Conservation (phyloP, 306 rosid genomes). For the Trifolium pratense region DNA sequence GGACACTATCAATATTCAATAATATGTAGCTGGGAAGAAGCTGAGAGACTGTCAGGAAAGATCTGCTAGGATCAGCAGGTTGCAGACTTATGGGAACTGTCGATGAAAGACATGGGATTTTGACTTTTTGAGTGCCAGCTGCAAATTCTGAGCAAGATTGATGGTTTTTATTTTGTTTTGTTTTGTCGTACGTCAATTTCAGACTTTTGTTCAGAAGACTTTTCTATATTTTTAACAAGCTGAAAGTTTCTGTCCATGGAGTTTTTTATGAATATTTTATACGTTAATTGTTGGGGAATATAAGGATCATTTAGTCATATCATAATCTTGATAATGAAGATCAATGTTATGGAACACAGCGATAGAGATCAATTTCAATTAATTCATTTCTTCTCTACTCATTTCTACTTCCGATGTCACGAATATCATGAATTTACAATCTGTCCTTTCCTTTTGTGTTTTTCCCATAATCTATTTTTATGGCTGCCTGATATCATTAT, state of each 20-base stretch:
- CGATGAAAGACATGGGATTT: background rate
- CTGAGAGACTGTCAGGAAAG: background rate
- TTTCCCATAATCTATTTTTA: background rate
- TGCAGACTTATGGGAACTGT: background rate
- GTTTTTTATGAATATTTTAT: conserved; percentile 1
- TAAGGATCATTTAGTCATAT: conserved; percentile 14
- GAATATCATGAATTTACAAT: background rate
- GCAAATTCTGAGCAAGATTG: conserved; percentile 1
- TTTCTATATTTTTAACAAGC: conserved; percentile 23
- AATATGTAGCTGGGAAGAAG: background rate
- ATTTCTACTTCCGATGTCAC: no score
- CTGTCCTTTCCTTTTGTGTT: conserved; percentile 14
- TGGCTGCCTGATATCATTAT: background rate
- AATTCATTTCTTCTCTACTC: background rate
- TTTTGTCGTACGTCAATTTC: background rate
- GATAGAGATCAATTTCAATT: conserved; percentile 10
- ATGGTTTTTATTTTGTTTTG: background rate
- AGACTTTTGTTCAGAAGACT: background rate
- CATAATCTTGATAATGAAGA: conserved; percentile 11
- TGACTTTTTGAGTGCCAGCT: background rate
- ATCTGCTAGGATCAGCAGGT: background rate
- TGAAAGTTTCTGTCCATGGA: conserved; percentile 1
- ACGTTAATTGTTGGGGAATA: conserved; percentile 9
- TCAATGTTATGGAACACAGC: conserved; percentile 5
- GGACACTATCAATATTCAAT: background rate